These are phyloP conservation scores for Ascocoryne sarcoides DNA, from an alignment of 2,329 filamentous ascomycete genomes.

Conservation along the genomic window DNA sequence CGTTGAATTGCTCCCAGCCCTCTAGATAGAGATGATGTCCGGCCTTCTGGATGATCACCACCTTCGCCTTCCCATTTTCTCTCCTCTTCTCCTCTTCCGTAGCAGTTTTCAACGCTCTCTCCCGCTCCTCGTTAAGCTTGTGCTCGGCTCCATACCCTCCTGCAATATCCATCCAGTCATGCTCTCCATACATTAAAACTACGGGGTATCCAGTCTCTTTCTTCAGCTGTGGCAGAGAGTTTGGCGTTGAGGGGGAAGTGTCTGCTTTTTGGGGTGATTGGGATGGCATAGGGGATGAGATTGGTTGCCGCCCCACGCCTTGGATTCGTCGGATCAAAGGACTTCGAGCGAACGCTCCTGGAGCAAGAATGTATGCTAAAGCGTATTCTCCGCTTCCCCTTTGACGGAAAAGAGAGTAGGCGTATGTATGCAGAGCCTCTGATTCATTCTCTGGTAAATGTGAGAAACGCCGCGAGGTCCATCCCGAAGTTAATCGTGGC, in stretches of 20 bases:
- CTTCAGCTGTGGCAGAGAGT: neutral
- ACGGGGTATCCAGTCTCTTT: constrained; percentile 62
- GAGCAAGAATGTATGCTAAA: constrained; percentile 83
- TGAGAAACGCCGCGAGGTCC: constrained; percentile 88
- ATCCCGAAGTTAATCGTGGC: constrained; percentile 84
- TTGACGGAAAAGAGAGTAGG: constrained; percentile 89
- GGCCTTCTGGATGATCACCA: constrained; percentile 65
- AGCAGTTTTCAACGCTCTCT: constrained; percentile 49
- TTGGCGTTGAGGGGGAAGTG: neutral
- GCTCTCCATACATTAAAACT: constrained; percentile 92
- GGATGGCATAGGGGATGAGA: constrained; percentile 14
- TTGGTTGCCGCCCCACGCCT: constrained; percentile 67
- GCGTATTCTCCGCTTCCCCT: constrained; percentile 91
- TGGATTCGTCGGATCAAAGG: constrained; percentile 84
- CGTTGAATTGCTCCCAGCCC: constrained; percentile 61
- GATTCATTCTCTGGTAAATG: constrained; percentile 75
- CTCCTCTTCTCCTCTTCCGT: constrained; percentile 57
- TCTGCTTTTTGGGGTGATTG: neutral
- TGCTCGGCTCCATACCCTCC: constrained; percentile 75
- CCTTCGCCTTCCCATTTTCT: constrained; percentile 76
- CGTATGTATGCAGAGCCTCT: constrained; percentile 81
- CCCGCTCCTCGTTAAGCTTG: constrained; percentile 62
- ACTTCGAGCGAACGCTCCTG: constrained; percentile 82
- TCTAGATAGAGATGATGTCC: constrained; percentile 68
- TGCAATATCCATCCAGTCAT: constrained; percentile 97